Conservation (phyloP, 129 eudicot genomes). For the Pulicaria dysenterica region DNA sequence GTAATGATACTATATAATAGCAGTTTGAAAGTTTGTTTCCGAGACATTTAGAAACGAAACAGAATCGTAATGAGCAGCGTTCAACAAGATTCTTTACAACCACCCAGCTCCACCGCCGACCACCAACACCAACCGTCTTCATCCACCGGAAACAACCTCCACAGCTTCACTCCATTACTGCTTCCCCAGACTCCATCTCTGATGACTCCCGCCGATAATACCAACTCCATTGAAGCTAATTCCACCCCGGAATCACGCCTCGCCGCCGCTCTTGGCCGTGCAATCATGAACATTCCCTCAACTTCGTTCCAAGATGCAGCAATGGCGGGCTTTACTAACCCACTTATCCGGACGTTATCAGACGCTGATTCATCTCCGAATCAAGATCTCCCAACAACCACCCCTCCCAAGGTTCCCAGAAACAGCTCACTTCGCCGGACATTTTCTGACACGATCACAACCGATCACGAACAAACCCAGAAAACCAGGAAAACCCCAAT, state of each 20-base stretch:
- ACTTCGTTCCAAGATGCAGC: conserved; percentile 21
- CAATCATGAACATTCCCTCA: conserved; percentile 14
- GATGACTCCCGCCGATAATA: not conserved
- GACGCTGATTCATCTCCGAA: conserved; percentile 24
- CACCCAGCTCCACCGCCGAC: conserved; percentile 18
- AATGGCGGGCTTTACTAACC: conserved; percentile 3
- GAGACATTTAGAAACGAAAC: not conserved
- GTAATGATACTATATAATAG: too few relatives aligned
- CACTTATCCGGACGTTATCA: conserved; percentile 12
- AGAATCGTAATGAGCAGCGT: not conserved
- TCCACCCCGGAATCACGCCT: conserved; percentile 22
- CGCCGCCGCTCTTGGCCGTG: conserved; percentile 17
- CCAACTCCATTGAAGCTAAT: not conserved
- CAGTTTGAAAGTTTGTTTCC: not conserved
- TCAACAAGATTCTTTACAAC: not conserved
- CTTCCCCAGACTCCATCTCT: conserved; percentile 16
- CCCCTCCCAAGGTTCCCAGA: conserved; percentile 15
- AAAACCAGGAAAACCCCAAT: not conserved
- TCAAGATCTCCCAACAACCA: conserved; percentile 8
- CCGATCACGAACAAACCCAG: not conserved
- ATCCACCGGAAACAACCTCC: conserved; percentile 8
- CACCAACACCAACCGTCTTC: conserved; percentile 14
- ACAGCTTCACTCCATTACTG: not conserved
- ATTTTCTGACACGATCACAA: not conserved
- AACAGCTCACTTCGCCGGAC: conserved; percentile 14